A percentile compares a stretch with the other conserved stretches of the same genome.
Conservation (phyloP, 108 stramenopile species). For the Pseudonitzschia delicatissima region DNA sequence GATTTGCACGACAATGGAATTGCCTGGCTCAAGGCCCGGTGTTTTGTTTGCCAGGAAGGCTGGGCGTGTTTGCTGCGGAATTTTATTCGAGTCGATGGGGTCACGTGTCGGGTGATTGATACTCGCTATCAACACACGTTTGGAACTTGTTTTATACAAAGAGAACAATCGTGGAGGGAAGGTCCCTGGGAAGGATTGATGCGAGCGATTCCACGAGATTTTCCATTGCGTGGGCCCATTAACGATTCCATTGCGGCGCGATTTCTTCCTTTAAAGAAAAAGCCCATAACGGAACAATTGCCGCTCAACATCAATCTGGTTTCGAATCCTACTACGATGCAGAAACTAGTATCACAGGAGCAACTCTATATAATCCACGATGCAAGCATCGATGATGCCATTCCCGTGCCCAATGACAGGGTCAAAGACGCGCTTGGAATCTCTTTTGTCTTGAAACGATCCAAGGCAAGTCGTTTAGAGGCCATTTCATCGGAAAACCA, state of each 20-base stretch:
- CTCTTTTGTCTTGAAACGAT: not conserved
- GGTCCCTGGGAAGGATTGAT: not conserved
- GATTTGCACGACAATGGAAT: conserved; percentile 2
- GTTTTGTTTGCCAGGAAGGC: not conserved
- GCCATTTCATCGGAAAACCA: not conserved
- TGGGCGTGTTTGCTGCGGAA: conserved; percentile 4
- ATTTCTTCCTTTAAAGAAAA: not conserved
- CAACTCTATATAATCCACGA: not conserved
- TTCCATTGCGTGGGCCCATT: not conserved
- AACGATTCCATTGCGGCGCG: conserved; percentile 8
- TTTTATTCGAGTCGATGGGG: not conserved
- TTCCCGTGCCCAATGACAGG: not conserved
- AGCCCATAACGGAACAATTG: not conserved
- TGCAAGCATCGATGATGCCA: not conserved
- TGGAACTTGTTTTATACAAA: not conserved
- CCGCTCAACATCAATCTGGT: too few relatives aligned
- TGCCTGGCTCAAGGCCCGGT: not conserved
- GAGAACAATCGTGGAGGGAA: conserved; percentile 1
- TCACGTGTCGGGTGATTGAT: not conserved
- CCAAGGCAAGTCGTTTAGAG: not conserved
- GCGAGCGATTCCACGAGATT: not conserved
- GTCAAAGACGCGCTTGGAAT: not conserved
- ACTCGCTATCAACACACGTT: not conserved
- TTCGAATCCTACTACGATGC: too few relatives aligned
- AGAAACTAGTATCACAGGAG: too few relatives aligned